Evolutionary conservation across 192 early-diverging fungal genomes (phyloP), one percentile per base, ranked within the genome.

Genomic region (Coemansia biformis): DNA sequence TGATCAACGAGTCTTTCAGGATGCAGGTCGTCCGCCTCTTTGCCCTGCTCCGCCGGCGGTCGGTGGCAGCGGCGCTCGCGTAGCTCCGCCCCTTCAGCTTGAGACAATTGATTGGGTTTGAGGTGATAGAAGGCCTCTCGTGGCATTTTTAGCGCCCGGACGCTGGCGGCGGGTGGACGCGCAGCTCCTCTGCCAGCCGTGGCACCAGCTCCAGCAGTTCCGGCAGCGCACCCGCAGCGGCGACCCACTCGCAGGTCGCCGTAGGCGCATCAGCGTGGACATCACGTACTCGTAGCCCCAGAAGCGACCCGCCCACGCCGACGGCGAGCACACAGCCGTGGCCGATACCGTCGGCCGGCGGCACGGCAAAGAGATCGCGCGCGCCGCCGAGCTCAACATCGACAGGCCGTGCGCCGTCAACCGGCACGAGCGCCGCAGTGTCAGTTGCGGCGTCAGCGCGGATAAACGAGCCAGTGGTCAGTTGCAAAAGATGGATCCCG

Each of bases 1-100:
- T 93, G 72, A 84, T 88, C 72, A 97, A 94, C 66, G 96, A 99
- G 61, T 84, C 92, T 60, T 81, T 95, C 47, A 84, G 83, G 15
- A 22, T 57, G 38, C 72, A 68, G 60, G 57, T 63, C 15, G 33
- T 51, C 16, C 55, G 63, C 1, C 30, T 57, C 15, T 75, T 75
- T 52, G 63, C 59, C 6, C 28, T 65, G 47, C 47, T 51, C 23
- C 38, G 44, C 22, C 26, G 33, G 3, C 32, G 45, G 2, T 35
- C 45, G 8, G 21, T 6, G 13, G n/a, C 21, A 47, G 26, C 12
- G 8, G 2, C 17, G 19, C 9, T 23, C 23, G 6, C 15, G 16
- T 16, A 19, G 5, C 22, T 39, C 14, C 38, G 22, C 22, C 22
- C 22, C 8, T n/a, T 21, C 15, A 39, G 17, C 17, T 39, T 39